Base-by-base conservation (phyloP, 768 basidiomycete genomes). In the Boletus reticuloceps region DNA sequence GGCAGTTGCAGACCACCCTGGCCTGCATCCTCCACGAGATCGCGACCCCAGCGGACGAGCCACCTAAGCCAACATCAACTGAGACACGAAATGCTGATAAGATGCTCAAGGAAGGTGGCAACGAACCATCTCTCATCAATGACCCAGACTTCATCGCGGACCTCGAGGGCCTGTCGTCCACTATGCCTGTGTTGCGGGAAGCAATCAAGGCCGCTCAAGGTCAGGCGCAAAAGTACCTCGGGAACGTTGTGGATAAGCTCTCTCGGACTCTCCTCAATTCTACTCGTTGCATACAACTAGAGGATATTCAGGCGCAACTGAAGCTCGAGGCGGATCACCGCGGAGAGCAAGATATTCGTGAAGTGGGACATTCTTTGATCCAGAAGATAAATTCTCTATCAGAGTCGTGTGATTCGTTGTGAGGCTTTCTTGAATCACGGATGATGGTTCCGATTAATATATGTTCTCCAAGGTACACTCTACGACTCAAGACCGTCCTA, bases 141-240 rank as follows among this genome's bases (percentile, higher is more conserved):
- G 68, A 68, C 40, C 42, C 55, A 3, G 60, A 64, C 22, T 68
- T 69, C 40, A 36, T 68, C 16, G 32, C 60, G 5, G 64, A 69
- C 45, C 60, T 68, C 12, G 65, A 65, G 22, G 20, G 34, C 17
- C 42, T 60, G 36, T 58, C 29, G 1, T 39, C 34, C 4, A 55
- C 58, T 29, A 47, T 49, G n/a, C 63, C 67, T 13, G 22, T 47
- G n/a, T 16, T 68, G 29, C 58, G 45, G 38, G 67, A 68, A 9
- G 58, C 36, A 27, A 48, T 59, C 4, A 51, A n/a, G 10, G n/a
- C 31, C 14, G 55, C 62, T 8, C 60, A 47, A 14, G 58, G 50
- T 19, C 54, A 60, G 8, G 68, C 60, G 0, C 60, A 69, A 34
- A 60, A 54, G 22, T 58, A 60, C 57, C 60, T 68, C 2, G 56